Conservation (phyloP, 306 rosid genomes). For the Trifolium fragiferum region DNA sequence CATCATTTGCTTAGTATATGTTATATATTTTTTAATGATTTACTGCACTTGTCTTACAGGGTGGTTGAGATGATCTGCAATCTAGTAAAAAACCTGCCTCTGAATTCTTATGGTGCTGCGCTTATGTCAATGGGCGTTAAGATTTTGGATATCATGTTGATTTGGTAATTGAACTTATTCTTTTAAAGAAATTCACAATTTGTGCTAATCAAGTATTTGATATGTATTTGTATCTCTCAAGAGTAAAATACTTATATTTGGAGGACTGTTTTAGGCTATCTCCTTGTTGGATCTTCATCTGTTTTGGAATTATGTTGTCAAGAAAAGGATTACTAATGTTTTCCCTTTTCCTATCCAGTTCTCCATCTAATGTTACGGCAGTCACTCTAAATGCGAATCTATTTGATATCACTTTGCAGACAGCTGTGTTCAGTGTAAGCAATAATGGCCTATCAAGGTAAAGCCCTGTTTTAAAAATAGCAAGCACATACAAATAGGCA, state of each 20-base stretch:
- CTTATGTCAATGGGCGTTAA: constrained; percentile 77
- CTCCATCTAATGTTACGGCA: constrained; percentile 71
- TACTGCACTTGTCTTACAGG: constrained; percentile 56
- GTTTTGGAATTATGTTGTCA: constrained; percentile 31
- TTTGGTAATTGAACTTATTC: constrained; percentile 61
- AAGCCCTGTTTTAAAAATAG: constrained; percentile 22
- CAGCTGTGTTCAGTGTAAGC: constrained; percentile 48
- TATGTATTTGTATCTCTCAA: constrained; percentile 29
- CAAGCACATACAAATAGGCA: constrained; percentile 28
- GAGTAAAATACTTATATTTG: neutral
- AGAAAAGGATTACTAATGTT: constrained; percentile 34
- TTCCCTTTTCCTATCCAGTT: constrained; percentile 53
- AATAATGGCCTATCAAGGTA: constrained; percentile 68
- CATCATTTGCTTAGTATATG: constrained; percentile 21
- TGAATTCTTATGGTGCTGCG: constrained; percentile 67
- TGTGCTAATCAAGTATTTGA: constrained; percentile 27
- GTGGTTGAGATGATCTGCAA: constrained; percentile 79
- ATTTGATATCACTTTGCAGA: constrained; percentile 63
- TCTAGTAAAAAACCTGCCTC: constrained; percentile 67
- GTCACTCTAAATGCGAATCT: constrained; percentile 71
- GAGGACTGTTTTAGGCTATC: constrained; percentile 29
- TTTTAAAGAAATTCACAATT: constrained; percentile 22
- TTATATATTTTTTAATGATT: constrained; percentile 26
- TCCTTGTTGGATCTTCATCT: constrained; percentile 24
- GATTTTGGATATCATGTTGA: constrained; percentile 72